phyloP scores from a whole-genome alignment of 352 stramenopile genomes.

The Phytophthora litchii region DNA sequence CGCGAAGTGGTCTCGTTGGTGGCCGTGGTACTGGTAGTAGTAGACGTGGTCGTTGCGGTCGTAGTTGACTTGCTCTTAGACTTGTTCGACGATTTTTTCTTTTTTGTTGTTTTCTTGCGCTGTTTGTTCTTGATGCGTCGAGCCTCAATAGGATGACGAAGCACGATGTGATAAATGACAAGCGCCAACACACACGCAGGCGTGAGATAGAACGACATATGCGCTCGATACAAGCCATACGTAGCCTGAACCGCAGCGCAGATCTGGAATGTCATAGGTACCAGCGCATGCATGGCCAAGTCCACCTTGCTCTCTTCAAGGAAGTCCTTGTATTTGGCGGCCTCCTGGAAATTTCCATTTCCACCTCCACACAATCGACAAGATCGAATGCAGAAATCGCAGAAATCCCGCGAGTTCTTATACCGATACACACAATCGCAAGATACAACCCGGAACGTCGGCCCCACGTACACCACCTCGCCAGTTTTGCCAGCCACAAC shows the following conservation, averaged over 20 bases:
- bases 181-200: conserved; percentile 47
- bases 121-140: conserved; percentile 60
- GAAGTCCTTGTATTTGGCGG: conserved; percentile 80
- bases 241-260: conserved; percentile 47
- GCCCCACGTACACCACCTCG: conserved; percentile 68
- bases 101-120: conserved; percentile 60
- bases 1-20: conserved; percentile 16
- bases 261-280: conserved; percentile 59
- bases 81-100: conserved; percentile 51
- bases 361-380: conserved; percentile 79
- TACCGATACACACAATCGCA: conserved; percentile 88
- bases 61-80: conserved; percentile 40
- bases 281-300: conserved; percentile 59
- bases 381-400: conserved; percentile 74
- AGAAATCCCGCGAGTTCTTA: conserved; percentile 65
- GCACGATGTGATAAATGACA: conserved; percentile 52
- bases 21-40: conserved; percentile 7
- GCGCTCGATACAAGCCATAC: conserved; percentile 51
- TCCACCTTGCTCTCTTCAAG: conserved; percentile 64
- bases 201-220: conserved; percentile 64
- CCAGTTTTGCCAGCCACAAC: conserved; percentile 44
- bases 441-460: conserved; percentile 82
- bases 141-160: conserved; percentile 63
- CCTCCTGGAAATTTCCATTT: conserved; percentile 75
- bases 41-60: conserved; percentile 3